Base-by-base conservation (phyloP, 768 basidiomycete species). In the Auriculariales sp. region DNA sequence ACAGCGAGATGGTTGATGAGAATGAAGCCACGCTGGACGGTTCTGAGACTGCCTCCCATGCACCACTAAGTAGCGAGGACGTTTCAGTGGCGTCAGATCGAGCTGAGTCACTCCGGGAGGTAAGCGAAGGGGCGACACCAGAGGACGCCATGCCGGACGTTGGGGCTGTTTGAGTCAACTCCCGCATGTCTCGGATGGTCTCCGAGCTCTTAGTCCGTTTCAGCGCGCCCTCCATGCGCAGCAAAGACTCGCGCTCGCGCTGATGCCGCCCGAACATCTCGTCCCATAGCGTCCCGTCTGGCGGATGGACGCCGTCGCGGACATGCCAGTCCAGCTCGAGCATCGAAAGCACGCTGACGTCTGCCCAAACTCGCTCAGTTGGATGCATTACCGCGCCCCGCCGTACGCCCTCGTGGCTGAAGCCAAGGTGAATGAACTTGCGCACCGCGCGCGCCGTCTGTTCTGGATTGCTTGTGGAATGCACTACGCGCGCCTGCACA, bases 401-500 rank as follows among this genome's bases (percentile, higher is more conserved):
- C 35, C 73, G 71, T 7, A 69, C 74, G 42, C 83, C 83, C 62
- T 86, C 83, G 52, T 78, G 73, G 5, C 61, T 60, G 57, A 86
- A 83, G 7, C 76, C 75, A 49, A 69, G 56, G 39, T 66, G 60
- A 5, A 75, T 70, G 54, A 83, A 77, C 11, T 82, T 58, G 14
- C 64, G 64, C 25, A 73, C 55, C 1, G 70, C 69, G 28, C 58
- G 61, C 27, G 75, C 67, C 52, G 71, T 7, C 7, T 46, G 19
- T 27, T 15, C 19, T 7, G 9, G 25, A 14, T 17, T 74, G 22
- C 60, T 58, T 3, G 70, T 61, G 28, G 66, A 60, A 45, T 75
- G 69, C 10, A 77, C 61, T 14, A 83, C 58, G 3, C 71, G 68
- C 0, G 71, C 72, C 57, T 77, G 74, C 2, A 79, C 64, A 33